Base-by-base conservation (phyloP, 2,329 filamentous ascomycete genomes). In the Epichloe sp. region DNA sequence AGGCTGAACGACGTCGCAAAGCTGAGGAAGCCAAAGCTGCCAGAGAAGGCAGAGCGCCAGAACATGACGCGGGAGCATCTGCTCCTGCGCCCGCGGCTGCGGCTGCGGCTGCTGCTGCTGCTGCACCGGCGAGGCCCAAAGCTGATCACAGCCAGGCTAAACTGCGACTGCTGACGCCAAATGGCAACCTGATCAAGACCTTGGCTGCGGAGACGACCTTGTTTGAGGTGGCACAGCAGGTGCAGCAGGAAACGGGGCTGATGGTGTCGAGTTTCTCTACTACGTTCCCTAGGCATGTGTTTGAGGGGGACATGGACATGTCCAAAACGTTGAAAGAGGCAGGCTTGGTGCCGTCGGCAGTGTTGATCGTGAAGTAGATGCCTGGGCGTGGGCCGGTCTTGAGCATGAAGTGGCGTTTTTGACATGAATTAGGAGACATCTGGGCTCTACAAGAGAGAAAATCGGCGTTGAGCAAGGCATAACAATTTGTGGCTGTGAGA, bases 291-390 rank as follows among this genome's bases (percentile, higher is more conserved):
- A 82, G 80, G 62, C 95, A 96, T 74, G 79, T 81, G 0, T 97
- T 85, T 56, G 71, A 73, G 66, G 83, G 74, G 19, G 65, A 74
- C 56, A 58, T 78, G 7, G 93, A 95, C 65, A 89, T 96, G 62
- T 87, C 87, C 37, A 85, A 93, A 76, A 93, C 90, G 5, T 69
- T 98, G 51, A 94, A 94, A 71, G 93, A 98, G 68, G 86, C 91
- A 15, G 91, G 90, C 0, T 70, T 96, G 54, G 83, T 91, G 3
- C 93, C 93, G 5, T 95, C 88, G 55, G 89, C 90, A n/a, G 90
- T 88, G 45, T 71, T 98, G 59, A 82, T 95, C 60, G 81, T 94
- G 34, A 77, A 79, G 59, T 82, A 70, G 15, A 10, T 8, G 8
- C 11, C 31, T 31, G 31, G 31, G 31, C 31, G 31, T 31, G 8